Conservation (phyloP, 192 early-diverging fungal species). For the Umbelopsis sp. region DNA sequence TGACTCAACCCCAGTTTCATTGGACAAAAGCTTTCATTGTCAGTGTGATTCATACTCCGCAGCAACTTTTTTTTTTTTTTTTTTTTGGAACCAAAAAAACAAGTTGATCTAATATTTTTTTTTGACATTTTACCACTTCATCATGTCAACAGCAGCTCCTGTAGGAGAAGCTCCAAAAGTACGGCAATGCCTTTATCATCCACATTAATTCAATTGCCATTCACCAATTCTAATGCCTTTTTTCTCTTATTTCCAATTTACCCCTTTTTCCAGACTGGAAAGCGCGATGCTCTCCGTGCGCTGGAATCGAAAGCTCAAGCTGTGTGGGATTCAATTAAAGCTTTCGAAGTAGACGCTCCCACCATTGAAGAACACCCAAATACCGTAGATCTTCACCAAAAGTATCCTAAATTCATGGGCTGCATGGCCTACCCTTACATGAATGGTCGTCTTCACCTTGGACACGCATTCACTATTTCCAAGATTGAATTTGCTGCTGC, state of each 20-base stretch:
- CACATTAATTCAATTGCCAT: too few relatives aligned
- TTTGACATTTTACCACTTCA: not conserved
- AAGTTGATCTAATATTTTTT: not conserved
- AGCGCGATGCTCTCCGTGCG: constrained; percentile 75
- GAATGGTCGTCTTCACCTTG: constrained; percentile 92
- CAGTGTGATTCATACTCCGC: constrained; percentile 11
- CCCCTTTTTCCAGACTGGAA: constrained; percentile 55
- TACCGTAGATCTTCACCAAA: constrained; percentile 52
- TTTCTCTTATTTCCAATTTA: not conserved
- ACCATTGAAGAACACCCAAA: constrained; percentile 58
- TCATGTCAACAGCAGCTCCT: constrained; percentile 4
- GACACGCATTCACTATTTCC: constrained; percentile 95
- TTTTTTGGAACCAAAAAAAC: not conserved
- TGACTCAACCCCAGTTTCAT: constrained; percentile 1
- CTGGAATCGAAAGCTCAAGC: constrained; percentile 78
- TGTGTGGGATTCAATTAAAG: constrained; percentile 73
- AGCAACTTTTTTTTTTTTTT: constrained; percentile 6
- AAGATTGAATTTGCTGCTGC: constrained; percentile 96
- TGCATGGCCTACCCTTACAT: constrained; percentile 98
- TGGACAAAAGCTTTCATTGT: not conserved
- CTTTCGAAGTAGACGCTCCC: constrained; percentile 90
- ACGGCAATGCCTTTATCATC: not conserved
- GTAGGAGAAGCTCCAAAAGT: constrained; percentile 10
- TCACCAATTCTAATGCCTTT: not conserved
- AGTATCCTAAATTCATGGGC: constrained; percentile 90